Evolutionary conservation across 495 filamentous ascomycete genomes (phyloP).

Genomic region (Lasiosphaeria miniovina): DNA sequence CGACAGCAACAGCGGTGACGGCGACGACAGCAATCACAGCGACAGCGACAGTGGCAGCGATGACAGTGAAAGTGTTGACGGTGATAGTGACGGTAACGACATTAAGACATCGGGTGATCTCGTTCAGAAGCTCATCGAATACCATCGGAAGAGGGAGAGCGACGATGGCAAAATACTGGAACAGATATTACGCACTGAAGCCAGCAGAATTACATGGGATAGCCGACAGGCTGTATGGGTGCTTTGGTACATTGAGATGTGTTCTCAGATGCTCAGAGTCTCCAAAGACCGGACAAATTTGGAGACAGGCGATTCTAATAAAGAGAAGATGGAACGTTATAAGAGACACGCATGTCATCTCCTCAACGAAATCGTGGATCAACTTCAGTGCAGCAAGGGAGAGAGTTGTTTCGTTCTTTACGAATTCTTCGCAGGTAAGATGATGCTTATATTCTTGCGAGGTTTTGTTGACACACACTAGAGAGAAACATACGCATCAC

Average conservation of each 20-base stretch:
- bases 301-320: not conserved
- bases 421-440: not conserved
- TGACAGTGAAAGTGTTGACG: not conserved
- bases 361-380: not conserved
- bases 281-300: not conserved
- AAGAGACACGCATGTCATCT: not conserved
- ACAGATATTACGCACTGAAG: not conserved
- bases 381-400: not conserved
- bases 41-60: not conserved
- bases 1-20: not conserved
- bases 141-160: not conserved
- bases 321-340: not conserved
- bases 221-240: not conserved
- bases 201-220: not conserved
- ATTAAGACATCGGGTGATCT: not conserved
- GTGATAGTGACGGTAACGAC: not conserved
- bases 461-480: not conserved
- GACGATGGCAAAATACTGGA: not conserved
- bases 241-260: not conserved
- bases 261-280: not conserved
- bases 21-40: not conserved
- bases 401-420: conserved; percentile 1
- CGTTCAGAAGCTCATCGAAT: not conserved
- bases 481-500: not conserved
- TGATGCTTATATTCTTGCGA: not conserved